phyloP scores from a whole-genome alignment of 1,284 basidiomycete species.

The Fomitopsis schrenkii region DNA sequence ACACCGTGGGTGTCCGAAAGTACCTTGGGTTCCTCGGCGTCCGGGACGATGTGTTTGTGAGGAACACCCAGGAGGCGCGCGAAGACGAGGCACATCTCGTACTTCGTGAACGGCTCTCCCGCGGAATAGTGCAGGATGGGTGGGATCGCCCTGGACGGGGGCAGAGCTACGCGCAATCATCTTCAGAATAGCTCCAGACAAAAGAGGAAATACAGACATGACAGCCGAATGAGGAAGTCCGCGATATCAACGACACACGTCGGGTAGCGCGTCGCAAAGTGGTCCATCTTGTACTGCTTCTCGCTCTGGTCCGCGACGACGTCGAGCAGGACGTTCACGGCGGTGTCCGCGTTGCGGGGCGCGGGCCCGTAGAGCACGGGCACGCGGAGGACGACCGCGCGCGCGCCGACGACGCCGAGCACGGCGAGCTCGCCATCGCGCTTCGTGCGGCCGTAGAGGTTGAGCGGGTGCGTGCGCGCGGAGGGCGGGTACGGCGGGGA shows the following conservation, averaged over 20 bases:
- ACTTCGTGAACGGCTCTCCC: conserved; percentile 77
- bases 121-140: conserved; percentile 75
- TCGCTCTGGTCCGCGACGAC: conserved; percentile 75
- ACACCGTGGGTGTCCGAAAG: not conserved
- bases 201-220: conserved; percentile 37
- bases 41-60: conserved; percentile 64
- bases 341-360: conserved; percentile 70
- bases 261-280: conserved; percentile 79
- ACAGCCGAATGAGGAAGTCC: conserved; percentile 64
- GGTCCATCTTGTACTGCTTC: conserved; percentile 82
- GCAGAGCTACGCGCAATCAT: conserved; percentile 18
- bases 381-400: conserved; percentile 63
- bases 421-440: conserved; percentile 70
- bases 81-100: conserved; percentile 78
- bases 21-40: conserved; percentile 55
- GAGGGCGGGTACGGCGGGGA: conserved; percentile 72
- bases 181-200: not conserved
- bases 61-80: conserved; percentile 61
- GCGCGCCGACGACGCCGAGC: conserved; percentile 49
- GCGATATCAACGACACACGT: conserved; percentile 78
- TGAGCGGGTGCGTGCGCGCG: conserved; percentile 67
- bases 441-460: conserved; percentile 77
- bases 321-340: conserved; percentile 77
- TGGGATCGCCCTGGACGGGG: conserved; percentile 39
- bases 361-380: conserved; percentile 81